Conservation (phyloP, 768 basidiomycete genomes). For the Kwoniella sp. region DNA sequence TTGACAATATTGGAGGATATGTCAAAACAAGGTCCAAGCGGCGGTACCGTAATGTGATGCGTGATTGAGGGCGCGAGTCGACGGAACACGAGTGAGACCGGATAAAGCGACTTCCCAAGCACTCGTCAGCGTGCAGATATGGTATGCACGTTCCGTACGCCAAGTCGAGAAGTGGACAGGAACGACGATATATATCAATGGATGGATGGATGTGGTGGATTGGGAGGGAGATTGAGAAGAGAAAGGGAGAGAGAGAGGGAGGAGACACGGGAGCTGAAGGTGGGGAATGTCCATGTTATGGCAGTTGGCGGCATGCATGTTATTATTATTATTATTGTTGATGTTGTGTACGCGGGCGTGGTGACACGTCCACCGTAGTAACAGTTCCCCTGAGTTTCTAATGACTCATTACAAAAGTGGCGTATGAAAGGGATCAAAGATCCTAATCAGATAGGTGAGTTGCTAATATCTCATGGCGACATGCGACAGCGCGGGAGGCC, state of each 20-base stretch:
- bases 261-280: neutral
- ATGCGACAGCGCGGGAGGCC: no score
- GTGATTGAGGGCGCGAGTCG: neutral
- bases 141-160: neutral
- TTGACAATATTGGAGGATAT: neutral
- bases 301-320: neutral
- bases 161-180: neutral
- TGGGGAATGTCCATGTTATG: neutral
- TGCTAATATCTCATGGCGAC: no score
- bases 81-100: neutral
- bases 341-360: neutral
- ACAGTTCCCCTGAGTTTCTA: neutral
- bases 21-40: constrained; percentile 1
- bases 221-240: neutral
- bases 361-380: no score
- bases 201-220: constrained; percentile 3
- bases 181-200: constrained; percentile 3
- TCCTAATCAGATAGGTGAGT: neutral
- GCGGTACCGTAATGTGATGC: neutral
- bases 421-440: neutral
- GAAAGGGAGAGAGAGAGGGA: neutral
- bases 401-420: neutral
- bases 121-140: neutral
- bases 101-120: neutral
- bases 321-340: constrained; percentile 18